phyloP scores from a whole-genome alignment of 2,329 filamentous ascomycete species.

The Fusarium verticillioides region DNA sequence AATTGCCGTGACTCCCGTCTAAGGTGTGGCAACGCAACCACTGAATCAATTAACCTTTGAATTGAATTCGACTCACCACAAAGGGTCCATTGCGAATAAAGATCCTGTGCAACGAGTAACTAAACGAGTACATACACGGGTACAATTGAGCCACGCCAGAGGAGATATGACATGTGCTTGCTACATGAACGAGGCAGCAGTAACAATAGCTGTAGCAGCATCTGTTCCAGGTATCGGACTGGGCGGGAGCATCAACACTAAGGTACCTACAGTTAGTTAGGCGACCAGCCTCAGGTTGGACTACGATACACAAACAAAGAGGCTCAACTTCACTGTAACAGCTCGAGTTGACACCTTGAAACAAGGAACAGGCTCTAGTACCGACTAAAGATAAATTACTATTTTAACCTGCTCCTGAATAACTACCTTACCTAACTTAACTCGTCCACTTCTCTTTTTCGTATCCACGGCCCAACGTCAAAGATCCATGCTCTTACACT shows the following conservation, averaged over 20 bases:
- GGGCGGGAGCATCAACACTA: not conserved
- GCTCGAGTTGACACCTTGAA: slow-evolving; percentile 11
- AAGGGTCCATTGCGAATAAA: not conserved
- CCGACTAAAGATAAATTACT: not conserved
- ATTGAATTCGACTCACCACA: slow-evolving; percentile 5
- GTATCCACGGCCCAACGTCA: slow-evolving; percentile 27
- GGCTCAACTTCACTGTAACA: slow-evolving; percentile 16
- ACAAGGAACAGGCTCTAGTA: slow-evolving; percentile 3
- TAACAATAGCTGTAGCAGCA: not conserved
- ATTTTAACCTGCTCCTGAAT: slow-evolving; percentile 8
- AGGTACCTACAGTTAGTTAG: not conserved
- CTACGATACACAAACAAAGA: slow-evolving; percentile 14
- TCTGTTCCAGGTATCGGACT: not conserved
- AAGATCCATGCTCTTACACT: slow-evolving; percentile 37
- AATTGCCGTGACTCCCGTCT: slow-evolving; percentile 27
- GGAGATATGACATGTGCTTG: not conserved
- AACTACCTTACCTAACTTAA: not conserved
- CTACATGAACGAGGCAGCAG: not conserved
- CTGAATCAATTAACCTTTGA: not conserved
- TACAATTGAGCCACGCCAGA: not conserved
- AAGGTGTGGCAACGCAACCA: not conserved
- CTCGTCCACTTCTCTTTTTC: slow-evolving; percentile 25
- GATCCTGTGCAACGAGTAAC: not conserved
- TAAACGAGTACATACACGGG: not conserved
- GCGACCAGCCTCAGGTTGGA: not conserved